Base-by-base conservation (phyloP, 164 flowering plant genomes). In the Umbilicus rupestris region DNA sequence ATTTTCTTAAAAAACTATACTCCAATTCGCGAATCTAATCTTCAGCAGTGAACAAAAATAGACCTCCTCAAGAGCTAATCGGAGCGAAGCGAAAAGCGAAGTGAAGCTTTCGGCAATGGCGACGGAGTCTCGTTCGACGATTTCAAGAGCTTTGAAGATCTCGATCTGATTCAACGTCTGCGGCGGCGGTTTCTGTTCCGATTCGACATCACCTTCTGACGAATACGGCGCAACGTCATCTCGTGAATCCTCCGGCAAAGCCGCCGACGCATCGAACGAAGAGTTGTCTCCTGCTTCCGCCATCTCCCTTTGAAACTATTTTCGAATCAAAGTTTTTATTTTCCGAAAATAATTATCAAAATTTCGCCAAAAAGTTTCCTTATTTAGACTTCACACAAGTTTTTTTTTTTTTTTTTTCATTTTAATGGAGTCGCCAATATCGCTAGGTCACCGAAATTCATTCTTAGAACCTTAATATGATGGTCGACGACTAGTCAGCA, bases 61-160 rank as follows among this genome's bases (percentile, higher is more conserved):
- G 33, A 90, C 98, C 92, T 92, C 82, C 3, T 92, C 85, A 39
- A 92, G 91, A 39, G 88, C 85, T 19, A 78, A 71, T 12, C 99
- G 96, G 22, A 95, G 97, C 2, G 99, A 92, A 66, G 83, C 78
- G 74, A 92, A 89, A 60, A 95, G 97, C 70, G 97, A 85, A 3
- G 81, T 71, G 84, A 79, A 92, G 79, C 97, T 95, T 73, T 88
- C 84, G 68, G 98, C 94, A 63, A 95, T 87, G 62, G 97, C 91
- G 6, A 73, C 14, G 11, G 99, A 88, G 75, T 95, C 97, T 66
- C 86, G 82, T 78, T 92, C 98, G 5, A 95, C 87, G 41, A 86
- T 79, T 65, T 84, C 91, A 19, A 95, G 39, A 14, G 92, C 94
- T 77, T 68, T 81, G 49, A 87, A 39, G 30, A 95, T 81, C 47